These are phyloP conservation scores for Spathaspora girioi DNA, from an alignment of 805 yeast species.

Conservation along the genomic window DNA sequence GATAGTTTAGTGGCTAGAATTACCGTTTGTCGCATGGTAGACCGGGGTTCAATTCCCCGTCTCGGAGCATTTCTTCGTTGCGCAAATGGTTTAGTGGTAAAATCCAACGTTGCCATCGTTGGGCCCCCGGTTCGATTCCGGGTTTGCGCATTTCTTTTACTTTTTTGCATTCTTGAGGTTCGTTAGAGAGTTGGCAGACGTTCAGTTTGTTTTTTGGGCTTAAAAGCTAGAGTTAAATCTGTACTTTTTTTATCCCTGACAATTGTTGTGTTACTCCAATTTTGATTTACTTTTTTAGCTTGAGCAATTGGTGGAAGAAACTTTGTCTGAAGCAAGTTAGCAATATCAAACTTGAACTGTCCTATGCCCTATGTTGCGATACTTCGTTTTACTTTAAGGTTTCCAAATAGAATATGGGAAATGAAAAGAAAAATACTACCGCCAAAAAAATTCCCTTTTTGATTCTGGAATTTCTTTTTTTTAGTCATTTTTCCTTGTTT, in stretches of 20 bases:
- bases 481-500: background rate
- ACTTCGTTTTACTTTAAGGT: background rate
- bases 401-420: background rate
- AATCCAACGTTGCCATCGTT: slow-evolving; percentile 30
- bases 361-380: background rate
- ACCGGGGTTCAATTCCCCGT: slow-evolving; percentile 22
- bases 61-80: slow-evolving; percentile 13
- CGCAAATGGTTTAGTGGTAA: slow-evolving; percentile 26
- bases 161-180: background rate
- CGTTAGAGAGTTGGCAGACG: background rate
- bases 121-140: slow-evolving; percentile 35
- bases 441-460: background rate
- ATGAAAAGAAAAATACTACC: background rate
- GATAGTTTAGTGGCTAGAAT: slow-evolving; percentile 21
- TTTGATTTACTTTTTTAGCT: too few relatives aligned
- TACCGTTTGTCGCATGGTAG: slow-evolving; percentile 21
- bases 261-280: background rate
- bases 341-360: background rate
- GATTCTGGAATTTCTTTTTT: background rate
- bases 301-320: too few relatives aligned
- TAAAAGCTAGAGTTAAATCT: background rate
- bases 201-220: background rate
- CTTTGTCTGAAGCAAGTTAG: background rate
- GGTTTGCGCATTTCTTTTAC: slow-evolving; percentile 20
- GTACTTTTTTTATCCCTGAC: background rate